phyloP scores from a whole-genome alignment of 345 rosid genomes.

The Streptanthus diversifolius region DNA sequence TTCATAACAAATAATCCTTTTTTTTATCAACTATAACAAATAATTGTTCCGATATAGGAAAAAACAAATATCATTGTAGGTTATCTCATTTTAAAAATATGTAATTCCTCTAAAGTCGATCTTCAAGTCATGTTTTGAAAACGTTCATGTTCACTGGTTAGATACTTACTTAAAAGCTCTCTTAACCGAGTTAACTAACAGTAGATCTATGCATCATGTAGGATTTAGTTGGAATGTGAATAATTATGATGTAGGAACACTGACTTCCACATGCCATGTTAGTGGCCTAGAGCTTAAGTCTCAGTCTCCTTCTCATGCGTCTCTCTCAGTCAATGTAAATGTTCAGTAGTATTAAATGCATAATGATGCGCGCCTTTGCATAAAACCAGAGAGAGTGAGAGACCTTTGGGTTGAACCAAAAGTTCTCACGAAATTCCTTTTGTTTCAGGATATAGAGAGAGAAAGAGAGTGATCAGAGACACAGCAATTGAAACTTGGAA shows the following conservation, averaged over 20 bases:
- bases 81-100: not conserved
- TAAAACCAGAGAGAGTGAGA: constrained; percentile 18
- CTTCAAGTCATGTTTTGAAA: not conserved
- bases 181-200: not conserved
- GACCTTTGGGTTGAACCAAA: constrained; percentile 25
- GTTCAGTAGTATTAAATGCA: constrained; percentile 23
- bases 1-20: no score
- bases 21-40: no score
- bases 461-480: not conserved
- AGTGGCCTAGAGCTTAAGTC: constrained; percentile 24
- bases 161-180: not conserved
- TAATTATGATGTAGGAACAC: constrained; percentile 1
- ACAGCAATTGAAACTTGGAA: constrained; percentile 17
- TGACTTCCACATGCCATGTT: constrained; percentile 22
- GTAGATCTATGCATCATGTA: not conserved
- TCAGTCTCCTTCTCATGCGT: constrained; percentile 18
- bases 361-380: constrained; percentile 20
- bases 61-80: not conserved
- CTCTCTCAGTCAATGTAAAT: constrained; percentile 10
- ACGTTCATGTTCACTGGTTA: not conserved
- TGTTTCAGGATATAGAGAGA: constrained; percentile 10
- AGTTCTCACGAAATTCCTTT: constrained; percentile 26
- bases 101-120: not conserved
- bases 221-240: not conserved
- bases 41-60: not conserved